These are phyloP conservation scores for Xylaria longipes DNA, from an alignment of 495 filamentous ascomycete species.

Conservation along the genomic window DNA sequence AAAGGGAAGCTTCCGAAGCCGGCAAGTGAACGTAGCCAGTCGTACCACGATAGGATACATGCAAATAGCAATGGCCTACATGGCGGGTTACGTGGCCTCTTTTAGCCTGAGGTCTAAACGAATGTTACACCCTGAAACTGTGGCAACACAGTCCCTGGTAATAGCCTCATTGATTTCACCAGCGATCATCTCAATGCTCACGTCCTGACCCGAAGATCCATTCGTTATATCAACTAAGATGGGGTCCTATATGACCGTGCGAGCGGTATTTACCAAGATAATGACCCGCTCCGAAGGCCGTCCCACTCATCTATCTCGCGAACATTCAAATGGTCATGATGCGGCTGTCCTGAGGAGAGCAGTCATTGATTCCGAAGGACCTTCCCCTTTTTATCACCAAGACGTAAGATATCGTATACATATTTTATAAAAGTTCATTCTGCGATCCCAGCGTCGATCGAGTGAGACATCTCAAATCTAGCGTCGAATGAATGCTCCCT, in stretches of 20 bases:
- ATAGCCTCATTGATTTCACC: conserved; percentile 11
- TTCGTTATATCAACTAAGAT: conserved; percentile 17
- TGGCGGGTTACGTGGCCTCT: conserved; percentile 25
- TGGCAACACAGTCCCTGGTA: conserved; percentile 22
- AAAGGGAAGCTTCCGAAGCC: conserved; percentile 24
- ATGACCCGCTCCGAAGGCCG: conserved; percentile 14
- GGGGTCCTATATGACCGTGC: neutral
- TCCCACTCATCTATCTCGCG: conserved; percentile 10
- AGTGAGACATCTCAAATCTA: conserved; percentile 9
- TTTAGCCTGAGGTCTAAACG: conserved; percentile 30
- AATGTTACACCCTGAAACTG: conserved; percentile 28
- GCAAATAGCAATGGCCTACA: conserved; percentile 23
- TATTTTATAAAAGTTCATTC: conserved; percentile 1
- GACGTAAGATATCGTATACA: conserved; percentile 13
- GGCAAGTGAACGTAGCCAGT: conserved; percentile 28
- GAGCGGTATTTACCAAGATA: conserved; percentile 13
- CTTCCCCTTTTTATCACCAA: conserved; percentile 21
- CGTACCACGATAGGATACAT: conserved; percentile 21
- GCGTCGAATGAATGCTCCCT: neutral
- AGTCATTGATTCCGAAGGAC: conserved; percentile 6
- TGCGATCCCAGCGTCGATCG: neutral
- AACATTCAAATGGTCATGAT: conserved; percentile 6
- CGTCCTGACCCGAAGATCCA: conserved; percentile 6
- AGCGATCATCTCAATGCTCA: conserved; percentile 11
- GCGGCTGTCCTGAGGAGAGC: neutral